These are phyloP conservation scores for Candida pseudoviswanathii DNA, from an alignment of 1,139 yeast genomes.

Conservation along the genomic window DNA sequence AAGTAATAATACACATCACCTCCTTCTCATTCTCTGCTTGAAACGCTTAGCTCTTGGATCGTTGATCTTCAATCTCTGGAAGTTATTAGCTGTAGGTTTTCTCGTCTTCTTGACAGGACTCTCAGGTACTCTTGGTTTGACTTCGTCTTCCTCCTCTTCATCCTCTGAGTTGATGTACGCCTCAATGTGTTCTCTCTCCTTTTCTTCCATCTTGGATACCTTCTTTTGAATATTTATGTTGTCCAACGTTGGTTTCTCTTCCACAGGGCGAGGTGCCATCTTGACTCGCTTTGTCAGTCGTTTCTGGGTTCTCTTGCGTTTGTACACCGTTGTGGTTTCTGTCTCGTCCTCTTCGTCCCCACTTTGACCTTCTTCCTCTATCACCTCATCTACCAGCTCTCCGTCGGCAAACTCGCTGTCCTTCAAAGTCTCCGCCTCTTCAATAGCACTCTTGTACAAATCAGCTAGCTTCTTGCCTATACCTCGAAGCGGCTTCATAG, in stretches of 20 bases:
- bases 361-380: constrained; percentile 21
- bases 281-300: constrained; percentile 65
- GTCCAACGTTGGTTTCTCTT: constrained; percentile 27
- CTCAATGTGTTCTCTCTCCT: constrained; percentile 21
- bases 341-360: constrained; percentile 17
- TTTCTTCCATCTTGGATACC: constrained; percentile 32
- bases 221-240: constrained; percentile 44
- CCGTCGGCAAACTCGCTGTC: too few species aligned
- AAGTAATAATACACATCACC: constrained; percentile 1
- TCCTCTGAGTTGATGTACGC: constrained; percentile 26
- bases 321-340: constrained; percentile 19
- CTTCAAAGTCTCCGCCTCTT: constrained; percentile 13
- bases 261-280: constrained; percentile 44
- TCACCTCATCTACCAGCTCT: neutral
- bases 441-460: constrained; percentile 39
- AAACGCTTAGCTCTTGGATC: constrained; percentile 23
- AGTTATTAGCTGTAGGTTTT: constrained; percentile 42
- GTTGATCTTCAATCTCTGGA: constrained; percentile 46
- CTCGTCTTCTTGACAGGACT: constrained; percentile 20
- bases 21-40: constrained; percentile 20
- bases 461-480: constrained; percentile 37
- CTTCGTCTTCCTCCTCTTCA: constrained; percentile 27
- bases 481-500: constrained; percentile 41
- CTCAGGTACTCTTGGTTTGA: constrained; percentile 11
- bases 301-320: constrained; percentile 52